Evolutionary conservation across 179 eudicot genomes (phyloP), one percentile per base, ranked within the genome.

Genomic region (Sideroxylon spinosum): DNA sequence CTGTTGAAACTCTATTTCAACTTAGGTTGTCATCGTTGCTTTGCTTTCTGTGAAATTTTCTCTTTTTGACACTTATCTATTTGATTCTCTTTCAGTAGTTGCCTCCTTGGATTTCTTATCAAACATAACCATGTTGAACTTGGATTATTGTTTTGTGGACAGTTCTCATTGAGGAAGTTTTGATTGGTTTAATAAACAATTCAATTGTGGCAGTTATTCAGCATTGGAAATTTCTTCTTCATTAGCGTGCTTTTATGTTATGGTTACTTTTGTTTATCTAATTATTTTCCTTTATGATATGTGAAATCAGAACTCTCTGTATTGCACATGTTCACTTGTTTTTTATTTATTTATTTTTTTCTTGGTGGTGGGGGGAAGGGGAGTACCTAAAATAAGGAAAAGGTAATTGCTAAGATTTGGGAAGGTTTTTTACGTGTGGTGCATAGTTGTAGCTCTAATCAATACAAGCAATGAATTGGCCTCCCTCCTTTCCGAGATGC

Each of bases 241-340:
- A 72, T 72, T 72, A 55, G 63, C 76, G 55, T 16, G 63, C 59
- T 72, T 72, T 55, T 25, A 9, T 16, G 63, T 56, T 26, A 55
- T 53, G 25, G 63, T 72, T 16, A 28, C 17, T 9, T 11, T 72
- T 55, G 28, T n/a, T 25, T 50, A 14, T 71, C 50, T n/a, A 60
- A 71, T 60, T 52, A 32, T 49, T 50, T 70, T 49, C 59, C 74
- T 50, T 49, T 44, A 12, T 71, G n/a, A 23, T 22, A 22, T 10
- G 32, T 52, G 29, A 25, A 9, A 23, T 13, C 52, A 22, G 61
- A 16, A 23, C 44, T 37, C 44, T 37, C 37, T 29, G 3, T 29
- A 3, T 37, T 37, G 44, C 44, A 37, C 44, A 37, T 3, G 44
- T 37, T 37, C 44, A 3, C 5, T 4, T 37, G 44, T 37, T 37